Evolutionary conservation across 129 eudicot genomes (phyloP), one percentile per base, ranked within the genome.

Genomic region (Saposhnikovia divaricata): DNA sequence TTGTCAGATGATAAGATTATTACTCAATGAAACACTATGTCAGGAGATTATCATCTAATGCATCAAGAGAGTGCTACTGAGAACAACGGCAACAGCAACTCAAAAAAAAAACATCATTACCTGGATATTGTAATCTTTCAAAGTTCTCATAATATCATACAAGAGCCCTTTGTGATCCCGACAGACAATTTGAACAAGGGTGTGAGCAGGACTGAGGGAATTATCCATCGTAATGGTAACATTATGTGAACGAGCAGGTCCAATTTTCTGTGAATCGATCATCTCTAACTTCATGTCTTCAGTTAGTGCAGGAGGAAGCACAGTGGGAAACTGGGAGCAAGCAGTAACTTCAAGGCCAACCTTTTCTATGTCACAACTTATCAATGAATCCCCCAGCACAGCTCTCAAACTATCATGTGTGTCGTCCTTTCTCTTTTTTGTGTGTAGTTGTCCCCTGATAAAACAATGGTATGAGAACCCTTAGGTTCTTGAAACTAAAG

Each of bases 201-300:
- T 95, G 82, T 95, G 98, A 43, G 89, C 91, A 23, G 97, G 98
- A 74, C 98, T 92, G 69, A 95, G 89, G 43, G 85, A 87, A 88
- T 95, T 92, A 79, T 95, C 98, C 81, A 95, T 86, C 11, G 88
- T 86, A 51, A 95, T 73, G 55, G 77, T 42, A 44, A 73, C 77
- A 73, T 73, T 73, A 25, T 73, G 88, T 61, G 85, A 83, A 51
- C 85, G 81, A 43, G 45, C 34, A n/a, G 87, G 78, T 44, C 86
- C 86, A 25, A 78, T 76, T 47, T 55, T 80, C 38, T 82, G 75
- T n/a, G 85, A 83, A 48, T 86, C 85, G 5, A 80, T 81, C 86
- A 80, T 83, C 82, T 92, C 94, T 37, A 86, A 76, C 71, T 81
- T 80, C 13, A 89, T 83, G 68, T 88, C 94, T 77, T 92, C 96